These are phyloP conservation scores for Coemansia sp. DNA, from an alignment of 192 early-diverging fungal species.

Conservation along the genomic window DNA sequence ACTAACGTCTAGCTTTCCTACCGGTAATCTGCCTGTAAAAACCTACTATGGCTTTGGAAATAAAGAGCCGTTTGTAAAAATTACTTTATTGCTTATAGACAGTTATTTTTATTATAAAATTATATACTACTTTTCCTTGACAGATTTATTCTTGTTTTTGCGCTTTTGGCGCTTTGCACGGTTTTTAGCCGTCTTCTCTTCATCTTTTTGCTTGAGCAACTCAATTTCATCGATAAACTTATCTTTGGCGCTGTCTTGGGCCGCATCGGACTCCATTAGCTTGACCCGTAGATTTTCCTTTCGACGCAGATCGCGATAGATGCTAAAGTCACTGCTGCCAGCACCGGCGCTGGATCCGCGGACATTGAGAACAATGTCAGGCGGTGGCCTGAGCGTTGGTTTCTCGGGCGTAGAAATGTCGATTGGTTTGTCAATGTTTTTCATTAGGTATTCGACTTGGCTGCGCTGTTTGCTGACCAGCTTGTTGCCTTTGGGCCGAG, in stretches of 20 bases:
- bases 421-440: conserved; percentile 79
- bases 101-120: not conserved
- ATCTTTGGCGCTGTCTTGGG: conserved; percentile 59
- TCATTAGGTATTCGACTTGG: conserved; percentile 60
- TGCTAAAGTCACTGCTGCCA: conserved; percentile 94
- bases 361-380: conserved; percentile 87
- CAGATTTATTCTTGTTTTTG: conserved; percentile 55
- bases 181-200: conserved; percentile 85
- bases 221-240: conserved; percentile 60
- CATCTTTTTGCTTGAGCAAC: conserved; percentile 63
- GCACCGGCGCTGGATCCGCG: conserved; percentile 92
- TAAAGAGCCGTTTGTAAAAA: not conserved
- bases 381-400: conserved; percentile 60
- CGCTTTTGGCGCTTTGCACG: conserved; percentile 80
- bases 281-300: conserved; percentile 82
- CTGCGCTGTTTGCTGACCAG: conserved; percentile 25
- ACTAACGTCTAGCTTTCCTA: not conserved
- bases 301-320: conserved; percentile 81
- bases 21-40: conserved; percentile 3
- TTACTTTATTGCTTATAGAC: not conserved
- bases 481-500: conserved; percentile 10
- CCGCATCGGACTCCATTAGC: conserved; percentile 63
- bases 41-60: conserved; percentile 1
- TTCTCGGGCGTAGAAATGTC: conserved; percentile 60
- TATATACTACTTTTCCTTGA: conserved; percentile 25